Conservation (phyloP, 768 basidiomycete genomes). For the Lyophyllum decastes region DNA sequence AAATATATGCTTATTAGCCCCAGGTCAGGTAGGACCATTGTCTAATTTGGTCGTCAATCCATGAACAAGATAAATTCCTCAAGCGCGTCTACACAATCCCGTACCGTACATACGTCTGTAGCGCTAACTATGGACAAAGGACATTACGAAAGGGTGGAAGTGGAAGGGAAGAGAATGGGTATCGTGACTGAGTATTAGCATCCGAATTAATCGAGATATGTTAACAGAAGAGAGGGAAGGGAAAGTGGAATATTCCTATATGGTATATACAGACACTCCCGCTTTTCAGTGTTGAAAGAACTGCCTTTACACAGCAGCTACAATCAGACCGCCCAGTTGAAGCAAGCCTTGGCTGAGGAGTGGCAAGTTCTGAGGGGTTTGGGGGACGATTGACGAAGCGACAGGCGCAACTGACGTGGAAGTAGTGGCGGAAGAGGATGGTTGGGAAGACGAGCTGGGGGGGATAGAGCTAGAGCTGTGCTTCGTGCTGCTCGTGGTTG, state of each 20-base stretch:
- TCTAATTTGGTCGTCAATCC: no score
- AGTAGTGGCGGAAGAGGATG: constrained; percentile 1
- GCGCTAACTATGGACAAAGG: not conserved
- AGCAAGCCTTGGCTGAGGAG: constrained; percentile 9
- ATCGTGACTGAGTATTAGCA: constrained; percentile 9
- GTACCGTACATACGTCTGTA: not conserved
- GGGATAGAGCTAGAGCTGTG: not conserved
- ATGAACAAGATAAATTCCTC: constrained; percentile 8
- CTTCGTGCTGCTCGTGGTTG: constrained; percentile 9
- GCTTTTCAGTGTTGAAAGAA: constrained; percentile 4
- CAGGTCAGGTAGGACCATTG: no score
- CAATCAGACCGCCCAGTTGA: constrained; percentile 9
- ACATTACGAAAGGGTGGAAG: not conserved
- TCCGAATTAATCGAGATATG: constrained; percentile 9
- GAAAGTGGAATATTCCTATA: not conserved
- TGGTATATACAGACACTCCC: constrained; percentile 8
- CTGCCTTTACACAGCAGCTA: constrained; percentile 7
- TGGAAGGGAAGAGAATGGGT: constrained; percentile 6
- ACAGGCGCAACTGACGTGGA: constrained; percentile 5
- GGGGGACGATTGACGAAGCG: not conserved
- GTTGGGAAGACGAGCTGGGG: not conserved
- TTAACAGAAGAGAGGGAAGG: not conserved
- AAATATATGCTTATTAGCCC: no score
- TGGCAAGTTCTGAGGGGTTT: constrained; percentile 5
- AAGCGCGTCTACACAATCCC: not conserved